Base-by-base conservation (phyloP, 805 yeast genomes). In the Kuraishia piskuri region DNA sequence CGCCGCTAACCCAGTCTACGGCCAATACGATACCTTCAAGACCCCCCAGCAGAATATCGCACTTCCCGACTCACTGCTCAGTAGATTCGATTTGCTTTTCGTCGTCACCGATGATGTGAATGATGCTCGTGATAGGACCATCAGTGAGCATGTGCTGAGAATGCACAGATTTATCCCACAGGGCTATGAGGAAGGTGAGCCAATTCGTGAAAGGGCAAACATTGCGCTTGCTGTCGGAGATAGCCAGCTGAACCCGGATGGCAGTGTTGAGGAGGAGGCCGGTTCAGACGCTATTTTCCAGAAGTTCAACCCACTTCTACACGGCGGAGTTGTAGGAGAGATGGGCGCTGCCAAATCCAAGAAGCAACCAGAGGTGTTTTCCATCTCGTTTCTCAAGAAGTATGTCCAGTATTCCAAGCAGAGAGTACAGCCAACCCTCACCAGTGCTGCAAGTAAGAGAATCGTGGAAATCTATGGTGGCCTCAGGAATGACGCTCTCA, bases 31-130 rank as follows among this genome's bases (percentile, higher is more conserved):
- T 70, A 84, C 91, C 22, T 95, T 88, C 69, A 90, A 88, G 72
- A 96, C 92, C 61, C 98, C 99, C 2, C 97, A 91, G 69, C 88
- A 88, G 67, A 94, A 94, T 67, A 94, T 94, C 62, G 98, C 98
- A 0, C 77, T 94, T 53, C 99, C 99, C 1, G 99, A 94, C 72
- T 94, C 99, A 10, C 75, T 94, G 55, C 76, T 94, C 56, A 92
- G 98, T 19, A 96, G 99, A 82, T 94, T 94, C 64, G 99, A 94
- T 78, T 78, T 94, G 65, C 71, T 94, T 51, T 94, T 94, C 63
- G 94, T 94, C 50, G 97, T 94, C 8, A 94, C 98, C 0, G 99
- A 94, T 70, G 97, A 94, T 61, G 88, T 92, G 36, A 82, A 88
- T 54, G 95, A 90, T 57, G 76, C 80, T 22, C 82, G 86, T 63